Percentiles rank a stretch among this genome's conserved stretches.
These are phyloP conservation scores for Phytophthora hybrid DNA, from an alignment of 352 stramenopile genomes.

Conservation along the genomic window DNA sequence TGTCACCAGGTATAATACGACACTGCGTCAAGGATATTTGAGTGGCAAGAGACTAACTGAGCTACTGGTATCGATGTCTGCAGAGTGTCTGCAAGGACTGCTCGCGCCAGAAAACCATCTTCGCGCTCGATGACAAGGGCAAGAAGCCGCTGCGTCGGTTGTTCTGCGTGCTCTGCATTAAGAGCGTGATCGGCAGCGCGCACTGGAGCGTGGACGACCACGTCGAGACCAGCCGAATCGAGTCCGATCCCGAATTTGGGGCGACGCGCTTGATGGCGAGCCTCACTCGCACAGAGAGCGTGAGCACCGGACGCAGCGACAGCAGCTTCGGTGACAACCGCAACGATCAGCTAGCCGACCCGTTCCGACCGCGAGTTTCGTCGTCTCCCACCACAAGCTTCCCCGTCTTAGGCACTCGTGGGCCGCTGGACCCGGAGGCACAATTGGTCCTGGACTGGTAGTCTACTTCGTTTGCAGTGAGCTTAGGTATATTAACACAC, in stretches of 20 bases:
- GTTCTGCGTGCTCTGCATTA: constrained; percentile 48
- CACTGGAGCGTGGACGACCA: constrained; percentile 34
- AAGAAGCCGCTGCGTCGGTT: constrained; percentile 31
- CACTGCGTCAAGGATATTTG: neutral
- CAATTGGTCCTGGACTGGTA: constrained; percentile 39
- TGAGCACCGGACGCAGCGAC: constrained; percentile 14
- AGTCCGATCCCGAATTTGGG: constrained; percentile 18
- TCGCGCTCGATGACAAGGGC: constrained; percentile 36
- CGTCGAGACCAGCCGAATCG: constrained; percentile 21
- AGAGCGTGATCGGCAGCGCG: constrained; percentile 33
- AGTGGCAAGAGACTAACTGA: neutral
- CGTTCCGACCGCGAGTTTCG: constrained; percentile 30
- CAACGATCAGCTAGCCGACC: constrained; percentile 19
- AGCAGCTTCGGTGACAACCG: constrained; percentile 18
- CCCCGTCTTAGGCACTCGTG: constrained; percentile 15
- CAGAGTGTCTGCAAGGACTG: constrained; percentile 55
- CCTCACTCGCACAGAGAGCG: constrained; percentile 13
- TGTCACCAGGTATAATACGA: constrained; percentile 34
- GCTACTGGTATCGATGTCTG: neutral
- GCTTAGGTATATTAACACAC: constrained; percentile 6
- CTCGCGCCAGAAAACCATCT: constrained; percentile 33
- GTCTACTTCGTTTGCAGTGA: neutral
- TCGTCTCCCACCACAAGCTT: constrained; percentile 19
- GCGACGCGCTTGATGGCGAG: constrained; percentile 8
- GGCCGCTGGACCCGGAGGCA: constrained; percentile 18